These are phyloP conservation scores for Aspergillus conjunctus DNA, from an alignment of 495 filamentous ascomycete species.

Conservation along the genomic window DNA sequence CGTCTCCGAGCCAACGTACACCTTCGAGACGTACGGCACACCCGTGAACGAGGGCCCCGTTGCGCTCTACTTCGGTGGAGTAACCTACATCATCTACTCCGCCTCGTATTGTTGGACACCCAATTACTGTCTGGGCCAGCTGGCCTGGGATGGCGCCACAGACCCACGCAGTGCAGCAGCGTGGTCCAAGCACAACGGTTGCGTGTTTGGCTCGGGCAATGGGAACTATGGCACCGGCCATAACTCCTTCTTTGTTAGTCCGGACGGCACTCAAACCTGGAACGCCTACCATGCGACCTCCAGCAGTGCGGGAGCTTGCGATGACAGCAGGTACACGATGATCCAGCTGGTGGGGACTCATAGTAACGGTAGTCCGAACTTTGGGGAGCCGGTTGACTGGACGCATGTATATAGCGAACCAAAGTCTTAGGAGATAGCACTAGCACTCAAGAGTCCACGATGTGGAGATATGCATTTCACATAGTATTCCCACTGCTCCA, in stretches of 20 bases:
- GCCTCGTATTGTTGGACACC: constrained; percentile 56
- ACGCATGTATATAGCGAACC: constrained; percentile 13
- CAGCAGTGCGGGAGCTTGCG: constrained; percentile 41
- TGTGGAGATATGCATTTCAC: too few relatives aligned
- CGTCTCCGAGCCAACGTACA: constrained; percentile 43
- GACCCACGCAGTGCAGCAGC: constrained; percentile 39
- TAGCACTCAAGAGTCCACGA: too few relatives aligned
- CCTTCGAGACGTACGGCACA: constrained; percentile 50
- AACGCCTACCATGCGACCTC: constrained; percentile 55
- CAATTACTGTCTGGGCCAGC: constrained; percentile 52
- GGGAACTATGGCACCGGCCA: constrained; percentile 58
- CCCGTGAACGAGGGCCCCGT: constrained; percentile 57
- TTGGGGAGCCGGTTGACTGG: constrained; percentile 38
- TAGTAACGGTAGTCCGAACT: constrained; percentile 48
- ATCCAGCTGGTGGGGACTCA: constrained; percentile 42
- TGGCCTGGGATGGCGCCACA: constrained; percentile 44
- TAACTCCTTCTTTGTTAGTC: constrained; percentile 48
- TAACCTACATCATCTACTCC: constrained; percentile 51
- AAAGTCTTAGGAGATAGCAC: neutral
- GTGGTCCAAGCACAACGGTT: constrained; percentile 48
- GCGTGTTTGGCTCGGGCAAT: constrained; percentile 40
- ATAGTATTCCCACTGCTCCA: too few relatives aligned
- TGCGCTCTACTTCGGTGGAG: constrained; percentile 47
- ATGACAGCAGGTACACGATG: constrained; percentile 53
- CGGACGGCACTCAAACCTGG: constrained; percentile 51